phyloP scores from a whole-genome alignment of 106 monocot genomes.

The Acanthochlamys bracteata region DNA sequence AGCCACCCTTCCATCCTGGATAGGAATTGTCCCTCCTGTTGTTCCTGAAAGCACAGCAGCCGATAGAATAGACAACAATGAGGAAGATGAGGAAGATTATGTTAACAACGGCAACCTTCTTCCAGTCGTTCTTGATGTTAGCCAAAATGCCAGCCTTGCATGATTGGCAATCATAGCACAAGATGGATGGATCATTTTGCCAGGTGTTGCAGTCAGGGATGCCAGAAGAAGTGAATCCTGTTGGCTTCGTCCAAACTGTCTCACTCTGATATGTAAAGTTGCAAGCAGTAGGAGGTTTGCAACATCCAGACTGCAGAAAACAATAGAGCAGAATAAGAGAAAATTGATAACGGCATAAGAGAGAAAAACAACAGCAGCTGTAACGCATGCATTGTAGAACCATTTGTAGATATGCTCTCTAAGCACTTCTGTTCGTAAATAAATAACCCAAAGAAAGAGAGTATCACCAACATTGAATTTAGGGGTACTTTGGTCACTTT shows the following conservation, averaged over 20 bases:
- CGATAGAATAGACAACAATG: conserved; percentile 29
- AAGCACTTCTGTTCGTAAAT: too few relatives aligned
- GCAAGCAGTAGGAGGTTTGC: conserved; percentile 36
- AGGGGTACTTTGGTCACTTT: too few relatives aligned
- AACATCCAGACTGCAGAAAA: conserved; percentile 36
- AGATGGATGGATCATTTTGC: conserved; percentile 15
- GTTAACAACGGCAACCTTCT: conserved; percentile 31
- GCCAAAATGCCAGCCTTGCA: conserved; percentile 43
- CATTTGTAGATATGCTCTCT: too few relatives aligned
- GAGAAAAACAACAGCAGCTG: too few relatives aligned
- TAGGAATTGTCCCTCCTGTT: conserved; percentile 22
- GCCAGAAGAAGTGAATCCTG: conserved; percentile 12
- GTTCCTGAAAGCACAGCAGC: conserved; percentile 45
- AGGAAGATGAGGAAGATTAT: conserved; percentile 32
- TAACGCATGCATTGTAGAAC: too few relatives aligned
- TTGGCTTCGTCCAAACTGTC: conserved; percentile 19
- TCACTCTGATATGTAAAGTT: conserved; percentile 16
- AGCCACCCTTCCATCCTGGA: conserved; percentile 24
- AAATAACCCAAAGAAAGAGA: too few relatives aligned
- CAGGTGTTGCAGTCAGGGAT: conserved; percentile 23
- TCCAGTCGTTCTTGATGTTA: conserved; percentile 42
- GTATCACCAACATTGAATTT: too few relatives aligned
- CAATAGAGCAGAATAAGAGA: neutral
- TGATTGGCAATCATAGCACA: conserved; percentile 33
- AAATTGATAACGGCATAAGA: too few relatives aligned